Evolutionary conservation across 2,329 filamentous ascomycete species (phyloP).

Genomic region (Neopestalotiopsis sp.): DNA sequence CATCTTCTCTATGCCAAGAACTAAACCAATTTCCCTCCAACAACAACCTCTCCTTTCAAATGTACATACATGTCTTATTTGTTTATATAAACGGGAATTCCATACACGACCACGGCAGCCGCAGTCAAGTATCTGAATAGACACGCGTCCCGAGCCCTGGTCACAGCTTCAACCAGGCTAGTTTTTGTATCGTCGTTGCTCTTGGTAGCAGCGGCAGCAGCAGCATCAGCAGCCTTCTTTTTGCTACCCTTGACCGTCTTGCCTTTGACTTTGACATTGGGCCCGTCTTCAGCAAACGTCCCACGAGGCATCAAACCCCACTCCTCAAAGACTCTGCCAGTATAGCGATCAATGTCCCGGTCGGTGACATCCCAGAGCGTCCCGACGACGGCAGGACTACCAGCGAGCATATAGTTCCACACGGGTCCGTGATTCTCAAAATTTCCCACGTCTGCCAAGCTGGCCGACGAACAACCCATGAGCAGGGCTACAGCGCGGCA

Average conservation of each 20-base stretch:
- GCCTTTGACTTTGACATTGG: slow-evolving; percentile 27
- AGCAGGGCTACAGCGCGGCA: slow-evolving; percentile 82
- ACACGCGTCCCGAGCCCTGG: slow-evolving; percentile 77
- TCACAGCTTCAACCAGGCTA: slow-evolving; percentile 82
- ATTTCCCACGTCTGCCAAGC: slow-evolving; percentile 79
- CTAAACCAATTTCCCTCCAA: background rate
- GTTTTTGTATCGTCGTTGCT: slow-evolving; percentile 38
- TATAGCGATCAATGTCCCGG: slow-evolving; percentile 94
- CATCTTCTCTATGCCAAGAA: background rate
- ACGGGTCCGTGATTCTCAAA: slow-evolving; percentile 93
- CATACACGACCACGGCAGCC: slow-evolving; percentile 92
- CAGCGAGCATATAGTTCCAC: slow-evolving; percentile 89
- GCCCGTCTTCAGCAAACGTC: slow-evolving; percentile 44
- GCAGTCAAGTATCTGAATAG: slow-evolving; percentile 91
- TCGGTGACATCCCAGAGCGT: slow-evolving; percentile 99
- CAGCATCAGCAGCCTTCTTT: slow-evolving; percentile 14
- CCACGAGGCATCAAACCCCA: slow-evolving; percentile 77
- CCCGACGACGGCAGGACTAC: slow-evolving; percentile 84
- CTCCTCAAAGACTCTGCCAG: slow-evolving; percentile 76
- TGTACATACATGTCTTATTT: slow-evolving; percentile 25
- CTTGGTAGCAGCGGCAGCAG: slow-evolving; percentile 27
- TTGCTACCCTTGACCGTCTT: slow-evolving; percentile 35
- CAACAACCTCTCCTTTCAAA: background rate
- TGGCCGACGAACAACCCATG: slow-evolving; percentile 92
- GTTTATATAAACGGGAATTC: slow-evolving; percentile 84